phyloP scores from a whole-genome alignment of 2,329 filamentous ascomycete genomes.

The Aureobasidium sp. region DNA sequence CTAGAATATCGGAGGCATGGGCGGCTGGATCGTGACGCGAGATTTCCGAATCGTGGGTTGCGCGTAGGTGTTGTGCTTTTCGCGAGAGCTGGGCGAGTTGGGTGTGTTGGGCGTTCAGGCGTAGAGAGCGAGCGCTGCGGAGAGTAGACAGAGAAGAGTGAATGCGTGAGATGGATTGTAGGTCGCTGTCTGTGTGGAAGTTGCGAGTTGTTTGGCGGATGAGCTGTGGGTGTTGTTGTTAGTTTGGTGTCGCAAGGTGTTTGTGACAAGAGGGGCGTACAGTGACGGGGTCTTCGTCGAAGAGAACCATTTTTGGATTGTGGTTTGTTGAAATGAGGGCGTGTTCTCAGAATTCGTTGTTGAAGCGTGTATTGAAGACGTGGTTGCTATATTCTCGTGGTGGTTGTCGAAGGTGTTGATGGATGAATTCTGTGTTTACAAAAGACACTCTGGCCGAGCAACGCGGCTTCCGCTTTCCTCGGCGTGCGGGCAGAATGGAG shows the following conservation, averaged over 20 bases:
- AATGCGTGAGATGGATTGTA: conserved; percentile 72
- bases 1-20: conserved; percentile 76
- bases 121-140: conserved; percentile 72
- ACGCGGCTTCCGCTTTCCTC: background rate
- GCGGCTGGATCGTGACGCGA: conserved; percentile 65
- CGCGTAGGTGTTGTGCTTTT: conserved; percentile 62
- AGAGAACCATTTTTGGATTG: conserved; percentile 59
- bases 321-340: background rate
- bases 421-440: background rate
- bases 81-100: conserved; percentile 55
- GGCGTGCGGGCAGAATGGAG: background rate
- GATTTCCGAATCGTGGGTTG: conserved; percentile 70
- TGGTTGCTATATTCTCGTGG: background rate
- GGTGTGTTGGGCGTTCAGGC: conserved; percentile 40
- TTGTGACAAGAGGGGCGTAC: conserved; percentile 41
- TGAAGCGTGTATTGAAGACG: no score
- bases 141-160: conserved; percentile 75
- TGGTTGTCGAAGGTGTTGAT: background rate
- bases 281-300: conserved; percentile 84
- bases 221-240: conserved; percentile 47
- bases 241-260: conserved; percentile 11
- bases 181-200: conserved; percentile 91
- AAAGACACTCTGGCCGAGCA: background rate
- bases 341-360: no score
- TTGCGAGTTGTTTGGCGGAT: conserved; percentile 87